These are phyloP conservation scores for Colletotrichum cordylinicola DNA, from an alignment of 2,329 filamentous ascomycete genomes.

Conservation along the genomic window DNA sequence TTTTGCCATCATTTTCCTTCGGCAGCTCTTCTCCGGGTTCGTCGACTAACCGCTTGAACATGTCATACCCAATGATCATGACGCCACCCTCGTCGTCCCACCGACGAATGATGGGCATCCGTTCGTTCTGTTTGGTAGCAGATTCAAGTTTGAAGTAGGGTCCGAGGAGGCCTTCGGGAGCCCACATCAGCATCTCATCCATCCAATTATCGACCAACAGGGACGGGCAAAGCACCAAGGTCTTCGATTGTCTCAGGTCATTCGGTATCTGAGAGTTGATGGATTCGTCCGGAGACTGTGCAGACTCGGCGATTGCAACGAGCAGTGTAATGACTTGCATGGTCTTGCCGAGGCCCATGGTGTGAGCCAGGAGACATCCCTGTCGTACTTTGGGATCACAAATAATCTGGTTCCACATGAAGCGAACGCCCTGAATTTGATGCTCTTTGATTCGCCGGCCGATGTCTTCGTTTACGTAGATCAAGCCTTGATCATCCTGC, in stretches of 20 bases:
- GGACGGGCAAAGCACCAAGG: constrained; percentile 78
- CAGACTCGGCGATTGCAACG: constrained; percentile 72
- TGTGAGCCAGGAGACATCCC: constrained; percentile 85
- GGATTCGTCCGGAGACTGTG: constrained; percentile 59
- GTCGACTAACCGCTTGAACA: constrained; percentile 58
- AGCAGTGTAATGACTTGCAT: constrained; percentile 91
- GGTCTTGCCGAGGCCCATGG: constrained; percentile 92
- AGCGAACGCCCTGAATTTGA: constrained; percentile 81
- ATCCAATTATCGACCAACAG: constrained; percentile 82
- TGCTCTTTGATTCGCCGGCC: constrained; percentile 75
- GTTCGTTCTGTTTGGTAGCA: constrained; percentile 34
- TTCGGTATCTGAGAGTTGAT: constrained; percentile 72
- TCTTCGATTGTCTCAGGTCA: constrained; percentile 65
- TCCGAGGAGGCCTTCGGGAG: constrained; percentile 61
- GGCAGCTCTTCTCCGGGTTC: constrained; percentile 32
- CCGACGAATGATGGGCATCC: constrained; percentile 49
- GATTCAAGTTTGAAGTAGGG: constrained; percentile 60
- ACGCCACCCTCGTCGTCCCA: constrained; percentile 75
- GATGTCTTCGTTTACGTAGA: constrained; percentile 71
- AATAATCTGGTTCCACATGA: constrained; percentile 87
- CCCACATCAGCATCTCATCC: constrained; percentile 78
- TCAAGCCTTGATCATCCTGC: constrained; percentile 61
- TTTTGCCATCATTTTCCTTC: not conserved
- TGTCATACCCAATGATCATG: constrained; percentile 76
- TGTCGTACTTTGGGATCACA: constrained; percentile 62